Evolutionary conservation across 202 grass and related monocot genomes (phyloP).

Genomic region (Cymbopogon flexuosus): DNA sequence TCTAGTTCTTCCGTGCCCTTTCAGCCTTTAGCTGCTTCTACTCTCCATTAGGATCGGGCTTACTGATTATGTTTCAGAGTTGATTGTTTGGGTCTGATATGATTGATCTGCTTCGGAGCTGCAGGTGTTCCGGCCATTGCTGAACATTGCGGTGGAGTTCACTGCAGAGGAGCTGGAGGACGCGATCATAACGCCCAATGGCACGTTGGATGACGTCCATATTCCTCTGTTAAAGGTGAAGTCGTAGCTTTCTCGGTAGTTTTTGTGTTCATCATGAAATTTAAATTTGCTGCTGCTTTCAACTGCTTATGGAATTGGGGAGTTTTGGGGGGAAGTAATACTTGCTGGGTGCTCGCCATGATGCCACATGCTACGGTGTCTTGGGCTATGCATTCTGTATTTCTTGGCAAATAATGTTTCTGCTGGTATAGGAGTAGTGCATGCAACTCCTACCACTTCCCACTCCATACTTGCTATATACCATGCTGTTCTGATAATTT

Average conservation of each 20-base stretch:
- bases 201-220: conserved; percentile 59
- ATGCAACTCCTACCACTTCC: neutral
- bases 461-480: neutral
- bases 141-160: conserved; percentile 77
- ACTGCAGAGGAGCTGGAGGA: conserved; percentile 88
- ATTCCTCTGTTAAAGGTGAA: conserved; percentile 81
- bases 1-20: neutral
- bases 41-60: neutral
- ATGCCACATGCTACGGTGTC: neutral
- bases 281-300: neutral
- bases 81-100: conserved; percentile 18
- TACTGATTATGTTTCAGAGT: conserved; percentile 18
- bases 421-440: neutral
- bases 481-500: neutral
- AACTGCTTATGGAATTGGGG: neutral
- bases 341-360: neutral
- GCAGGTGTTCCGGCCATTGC: conserved; percentile 80
- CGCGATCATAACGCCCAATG: conserved; percentile 65
- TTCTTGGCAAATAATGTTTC: neutral
- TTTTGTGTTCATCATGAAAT: neutral
- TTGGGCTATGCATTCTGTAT: neutral
- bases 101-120: conserved; percentile 14
- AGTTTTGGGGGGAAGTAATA: neutral
- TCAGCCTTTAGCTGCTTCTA: neutral
- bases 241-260: neutral